phyloP scores from a whole-genome alignment of 192 early-diverging fungal species.

The Linnemannia elongata region DNA sequence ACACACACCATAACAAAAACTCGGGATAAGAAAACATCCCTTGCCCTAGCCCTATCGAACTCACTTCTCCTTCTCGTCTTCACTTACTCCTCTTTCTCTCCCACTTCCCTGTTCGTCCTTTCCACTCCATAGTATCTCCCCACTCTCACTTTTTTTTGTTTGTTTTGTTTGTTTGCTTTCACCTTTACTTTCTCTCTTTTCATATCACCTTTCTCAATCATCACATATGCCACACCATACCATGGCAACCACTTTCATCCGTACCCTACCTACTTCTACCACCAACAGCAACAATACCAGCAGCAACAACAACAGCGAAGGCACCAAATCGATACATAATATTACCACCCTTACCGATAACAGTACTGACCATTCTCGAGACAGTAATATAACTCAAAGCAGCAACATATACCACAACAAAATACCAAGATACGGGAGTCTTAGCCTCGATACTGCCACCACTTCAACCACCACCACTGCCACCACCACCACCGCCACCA shows the following conservation, averaged over 20 bases:
- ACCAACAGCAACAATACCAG: background rate
- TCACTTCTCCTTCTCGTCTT: background rate
- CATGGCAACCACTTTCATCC: background rate
- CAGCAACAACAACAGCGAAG: background rate
- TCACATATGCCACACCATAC: background rate
- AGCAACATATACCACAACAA: background rate
- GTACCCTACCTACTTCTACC: background rate
- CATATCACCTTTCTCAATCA: background rate
- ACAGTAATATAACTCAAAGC: background rate
- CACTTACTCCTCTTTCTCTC: background rate
- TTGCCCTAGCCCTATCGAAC: background rate
- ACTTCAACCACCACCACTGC: background rate
- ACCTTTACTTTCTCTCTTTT: background rate
- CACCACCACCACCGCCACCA: background rate
- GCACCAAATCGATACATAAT: background rate
- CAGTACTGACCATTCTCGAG: background rate
- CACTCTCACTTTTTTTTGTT: background rate
- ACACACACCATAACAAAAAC: background rate
- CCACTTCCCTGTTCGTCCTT: background rate
- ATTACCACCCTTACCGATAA: background rate
- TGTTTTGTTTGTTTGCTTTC: too few species aligned
- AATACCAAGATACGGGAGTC: background rate
- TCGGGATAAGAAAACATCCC: background rate
- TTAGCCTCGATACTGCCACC: background rate
- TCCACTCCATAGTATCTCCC: background rate